phyloP scores from a whole-genome alignment of 768 basidiomycete genomes.

The Kwoniella sp. region DNA sequence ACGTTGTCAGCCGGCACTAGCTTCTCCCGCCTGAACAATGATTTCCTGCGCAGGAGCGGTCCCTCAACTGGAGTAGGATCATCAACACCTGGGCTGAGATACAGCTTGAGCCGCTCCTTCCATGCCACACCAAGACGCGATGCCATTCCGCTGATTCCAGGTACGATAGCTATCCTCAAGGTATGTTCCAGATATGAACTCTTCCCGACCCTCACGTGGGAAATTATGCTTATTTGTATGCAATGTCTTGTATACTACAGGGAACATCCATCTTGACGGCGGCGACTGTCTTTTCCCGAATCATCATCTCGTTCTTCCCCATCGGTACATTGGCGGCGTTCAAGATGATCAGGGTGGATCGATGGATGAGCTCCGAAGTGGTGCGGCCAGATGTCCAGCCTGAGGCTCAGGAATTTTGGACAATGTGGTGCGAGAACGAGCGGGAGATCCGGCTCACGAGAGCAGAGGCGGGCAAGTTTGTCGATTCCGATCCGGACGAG shows the following conservation, averaged over 20 bases:
- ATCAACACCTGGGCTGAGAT: not conserved
- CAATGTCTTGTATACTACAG: conserved; percentile 14
- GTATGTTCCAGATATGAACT: conserved; percentile 22
- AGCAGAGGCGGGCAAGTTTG: conserved; percentile 26
- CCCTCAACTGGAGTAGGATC: not conserved
- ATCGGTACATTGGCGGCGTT: conserved; percentile 45
- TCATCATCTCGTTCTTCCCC: conserved; percentile 52
- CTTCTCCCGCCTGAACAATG: not conserved
- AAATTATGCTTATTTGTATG: not conserved
- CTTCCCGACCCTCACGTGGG: not conserved
- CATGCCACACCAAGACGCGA: conserved; percentile 37
- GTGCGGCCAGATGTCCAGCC: conserved; percentile 28
- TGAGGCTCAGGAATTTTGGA: conserved; percentile 45
- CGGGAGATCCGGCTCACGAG: conserved; percentile 16
- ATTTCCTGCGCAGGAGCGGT: not conserved
- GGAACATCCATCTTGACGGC: conserved; percentile 41
- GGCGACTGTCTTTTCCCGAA: conserved; percentile 47
- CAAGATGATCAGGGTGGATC: conserved; percentile 23
- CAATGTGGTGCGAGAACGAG: conserved; percentile 51
- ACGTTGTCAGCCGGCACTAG: not conserved
- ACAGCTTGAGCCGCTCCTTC: conserved; percentile 23
- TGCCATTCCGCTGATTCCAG: conserved; percentile 47
- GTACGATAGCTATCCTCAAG: conserved; percentile 39
- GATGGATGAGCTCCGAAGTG: conserved; percentile 28
- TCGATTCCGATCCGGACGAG: conserved; percentile 22